phyloP scores from a whole-genome alignment of 192 early-diverging fungal species.

The Backusella circina region DNA sequence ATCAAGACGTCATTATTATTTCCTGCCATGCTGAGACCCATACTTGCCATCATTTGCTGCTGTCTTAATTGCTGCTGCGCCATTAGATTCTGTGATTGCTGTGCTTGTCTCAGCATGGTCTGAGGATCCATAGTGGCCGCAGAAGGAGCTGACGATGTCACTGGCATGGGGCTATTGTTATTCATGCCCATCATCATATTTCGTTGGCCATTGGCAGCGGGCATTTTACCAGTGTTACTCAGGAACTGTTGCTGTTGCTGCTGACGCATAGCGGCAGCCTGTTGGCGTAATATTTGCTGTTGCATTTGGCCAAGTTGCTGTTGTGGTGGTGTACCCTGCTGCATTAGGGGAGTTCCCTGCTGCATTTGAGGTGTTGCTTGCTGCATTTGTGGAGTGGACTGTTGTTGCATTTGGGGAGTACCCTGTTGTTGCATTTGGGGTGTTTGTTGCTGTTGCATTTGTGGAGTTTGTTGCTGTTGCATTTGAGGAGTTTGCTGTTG shows the following conservation, averaged over 20 bases:
- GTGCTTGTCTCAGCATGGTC: constrained; percentile 19
- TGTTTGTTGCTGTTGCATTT: constrained; percentile 15
- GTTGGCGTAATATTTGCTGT: constrained; percentile 21
- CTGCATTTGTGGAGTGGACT: background rate
- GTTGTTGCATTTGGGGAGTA: constrained; percentile 8
- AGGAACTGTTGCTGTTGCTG: constrained; percentile 27
- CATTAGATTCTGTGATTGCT: constrained; percentile 10
- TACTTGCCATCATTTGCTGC: constrained; percentile 8
- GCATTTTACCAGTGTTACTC: background rate
- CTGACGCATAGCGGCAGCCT: constrained; percentile 24
- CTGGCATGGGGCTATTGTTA: background rate
- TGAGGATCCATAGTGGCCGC: constrained; percentile 10
- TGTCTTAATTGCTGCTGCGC: constrained; percentile 24
- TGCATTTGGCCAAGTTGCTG: constrained; percentile 2
- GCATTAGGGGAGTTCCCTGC: background rate
- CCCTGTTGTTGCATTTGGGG: constrained; percentile 10
- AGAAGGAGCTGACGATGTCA: background rate
- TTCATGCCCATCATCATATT: constrained; percentile 10
- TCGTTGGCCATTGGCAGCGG: background rate
- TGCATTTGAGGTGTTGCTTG: constrained; percentile 5
- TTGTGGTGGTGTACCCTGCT: constrained; percentile 5
- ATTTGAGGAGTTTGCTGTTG: background rate
- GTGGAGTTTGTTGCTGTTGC: constrained; percentile 9
- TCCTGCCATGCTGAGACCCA: background rate
- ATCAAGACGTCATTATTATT: background rate